These are phyloP conservation scores for Aspergillus asperescens DNA, from an alignment of 495 filamentous ascomycete species.

Conservation along the genomic window DNA sequence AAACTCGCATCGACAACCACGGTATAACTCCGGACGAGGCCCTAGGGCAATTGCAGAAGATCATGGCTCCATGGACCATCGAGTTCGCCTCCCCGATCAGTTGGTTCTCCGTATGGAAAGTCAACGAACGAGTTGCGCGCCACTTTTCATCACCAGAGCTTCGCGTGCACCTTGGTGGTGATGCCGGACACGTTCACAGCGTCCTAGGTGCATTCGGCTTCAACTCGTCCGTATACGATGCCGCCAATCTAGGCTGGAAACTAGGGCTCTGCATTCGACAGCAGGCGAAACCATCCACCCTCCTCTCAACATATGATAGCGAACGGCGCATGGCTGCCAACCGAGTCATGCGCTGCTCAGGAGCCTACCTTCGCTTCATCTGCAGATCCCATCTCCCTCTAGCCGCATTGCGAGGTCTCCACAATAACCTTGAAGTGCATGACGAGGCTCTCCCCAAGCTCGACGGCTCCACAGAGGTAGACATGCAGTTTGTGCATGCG, in stretches of 20 bases:
- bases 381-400: background rate
- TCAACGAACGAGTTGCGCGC: background rate
- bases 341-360: conserved; percentile 2
- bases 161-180: background rate
- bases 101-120: conserved; percentile 6
- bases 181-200: conserved; percentile 4
- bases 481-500: background rate
- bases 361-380: conserved; percentile 3
- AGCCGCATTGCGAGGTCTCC: background rate
- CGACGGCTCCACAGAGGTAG: background rate
- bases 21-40: background rate
- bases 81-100: background rate
- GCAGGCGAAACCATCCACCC: background rate
- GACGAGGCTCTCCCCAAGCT: background rate
- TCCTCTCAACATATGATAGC: background rate
- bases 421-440: background rate
- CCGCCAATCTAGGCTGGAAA: conserved; percentile 3
- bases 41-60: background rate
- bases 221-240: conserved; percentile 5
- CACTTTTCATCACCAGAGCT: background rate
- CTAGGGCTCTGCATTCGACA: background rate
- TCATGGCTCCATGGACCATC: background rate
- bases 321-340: background rate
- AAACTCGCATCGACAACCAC: background rate
- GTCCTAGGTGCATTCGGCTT: conserved; percentile 2